Evolutionary conservation across 768 basidiomycete species (phyloP).

Genomic region (Trametes gibbosa): DNA sequence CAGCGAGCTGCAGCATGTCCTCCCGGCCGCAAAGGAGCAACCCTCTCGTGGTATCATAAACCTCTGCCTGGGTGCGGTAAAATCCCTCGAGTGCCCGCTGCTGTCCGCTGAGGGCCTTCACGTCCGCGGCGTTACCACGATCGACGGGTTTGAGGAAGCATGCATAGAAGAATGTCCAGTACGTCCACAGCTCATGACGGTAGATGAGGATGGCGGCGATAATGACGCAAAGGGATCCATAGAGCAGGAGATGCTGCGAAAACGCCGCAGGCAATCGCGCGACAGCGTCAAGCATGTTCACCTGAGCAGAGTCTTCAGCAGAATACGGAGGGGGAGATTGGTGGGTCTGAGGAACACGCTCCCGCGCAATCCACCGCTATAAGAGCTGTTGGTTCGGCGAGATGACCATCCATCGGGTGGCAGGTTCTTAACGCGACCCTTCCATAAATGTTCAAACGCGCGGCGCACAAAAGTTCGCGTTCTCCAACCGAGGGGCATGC

Average conservation of each 20-base stretch:
- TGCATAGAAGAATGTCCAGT: constrained; percentile 18
- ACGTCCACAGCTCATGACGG: constrained; percentile 1
- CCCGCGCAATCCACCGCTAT: constrained; percentile 3
- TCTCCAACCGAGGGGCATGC: constrained; percentile 6
- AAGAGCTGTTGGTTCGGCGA: constrained; percentile 5
- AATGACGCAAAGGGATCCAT: background rate
- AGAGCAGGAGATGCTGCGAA: background rate
- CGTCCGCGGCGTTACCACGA: constrained; percentile 4
- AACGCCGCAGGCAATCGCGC: background rate
- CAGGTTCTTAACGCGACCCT: constrained; percentile 4
- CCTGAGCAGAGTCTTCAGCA: background rate
- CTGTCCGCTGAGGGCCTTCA: constrained; percentile 10
- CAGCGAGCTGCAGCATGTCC: constrained; percentile 69
- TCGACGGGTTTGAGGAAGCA: constrained; percentile 20
- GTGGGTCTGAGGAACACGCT: background rate
- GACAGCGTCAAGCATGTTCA: background rate
- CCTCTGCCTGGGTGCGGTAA: constrained; percentile 65
- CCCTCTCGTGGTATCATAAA: constrained; percentile 68
- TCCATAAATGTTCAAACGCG: constrained; percentile 7
- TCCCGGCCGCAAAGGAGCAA: constrained; percentile 64
- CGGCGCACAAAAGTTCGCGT: background rate
- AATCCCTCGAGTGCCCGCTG: constrained; percentile 39
- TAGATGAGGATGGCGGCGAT: background rate
- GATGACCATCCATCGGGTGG: background rate
- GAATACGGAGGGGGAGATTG: background rate